These are phyloP conservation scores for Penicillium sp. DNA, from an alignment of 2,329 filamentous ascomycete genomes.

Conservation along the genomic window DNA sequence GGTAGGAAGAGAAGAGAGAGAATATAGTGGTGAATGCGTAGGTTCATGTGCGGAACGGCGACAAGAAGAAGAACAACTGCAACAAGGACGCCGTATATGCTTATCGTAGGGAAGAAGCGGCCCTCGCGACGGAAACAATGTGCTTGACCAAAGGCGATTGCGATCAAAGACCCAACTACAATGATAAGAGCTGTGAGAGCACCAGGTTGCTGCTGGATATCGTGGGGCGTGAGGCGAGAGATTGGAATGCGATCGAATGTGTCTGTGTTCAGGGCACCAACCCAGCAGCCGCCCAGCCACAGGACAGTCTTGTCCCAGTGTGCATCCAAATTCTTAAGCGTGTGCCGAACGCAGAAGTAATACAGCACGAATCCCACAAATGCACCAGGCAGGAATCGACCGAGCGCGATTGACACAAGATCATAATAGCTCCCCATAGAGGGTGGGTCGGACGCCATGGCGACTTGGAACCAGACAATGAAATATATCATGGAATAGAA, in stretches of 20 bases:
- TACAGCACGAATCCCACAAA: constrained; percentile 61
- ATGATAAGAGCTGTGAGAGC: constrained; percentile 58
- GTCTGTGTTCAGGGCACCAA: constrained; percentile 62
- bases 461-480: constrained; percentile 60
- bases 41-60: constrained; percentile 57
- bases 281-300: constrained; percentile 62
- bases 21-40: constrained; percentile 66
- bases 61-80: constrained; percentile 49
- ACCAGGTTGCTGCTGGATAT: constrained; percentile 60
- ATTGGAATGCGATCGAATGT: constrained; percentile 65
- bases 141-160: constrained; percentile 56
- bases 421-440: constrained; percentile 55
- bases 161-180: constrained; percentile 52
- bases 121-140: constrained; percentile 59
- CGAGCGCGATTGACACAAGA: constrained; percentile 55
- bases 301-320: constrained; percentile 62
- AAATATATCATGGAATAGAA: constrained; percentile 58
- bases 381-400: constrained; percentile 59
- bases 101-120: constrained; percentile 48
- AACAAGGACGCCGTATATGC: constrained; percentile 50
- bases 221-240: constrained; percentile 61
- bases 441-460: constrained; percentile 60
- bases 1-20: constrained; percentile 59
- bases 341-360: constrained; percentile 53
- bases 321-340: constrained; percentile 52